A percentile compares a stretch with the other conserved stretches of the same genome.
Conservation (phyloP, 2,329 filamentous ascomycete genomes). For the Gaeumannomyces sp. region DNA sequence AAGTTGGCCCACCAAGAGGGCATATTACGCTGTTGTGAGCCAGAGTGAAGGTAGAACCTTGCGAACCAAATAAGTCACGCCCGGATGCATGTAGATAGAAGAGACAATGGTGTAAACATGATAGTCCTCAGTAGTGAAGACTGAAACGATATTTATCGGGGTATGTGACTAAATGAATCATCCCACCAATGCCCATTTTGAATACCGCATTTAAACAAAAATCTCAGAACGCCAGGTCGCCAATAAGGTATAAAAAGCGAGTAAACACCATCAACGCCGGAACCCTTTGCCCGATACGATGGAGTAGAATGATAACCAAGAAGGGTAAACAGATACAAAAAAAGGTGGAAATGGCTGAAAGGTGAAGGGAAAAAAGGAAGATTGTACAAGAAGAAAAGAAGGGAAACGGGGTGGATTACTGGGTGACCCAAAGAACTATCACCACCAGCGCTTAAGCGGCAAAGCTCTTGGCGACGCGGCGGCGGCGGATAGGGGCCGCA, state of each 20-base stretch:
- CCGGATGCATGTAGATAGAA: neutral
- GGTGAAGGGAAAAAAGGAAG: neutral
- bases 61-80: rapidly evolving
- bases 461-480: neutral
- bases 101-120: neutral
- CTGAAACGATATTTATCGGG: neutral
- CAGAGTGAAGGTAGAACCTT: no score
- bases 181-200: neutral
- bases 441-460: neutral
- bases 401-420: neutral
- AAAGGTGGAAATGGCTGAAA: neutral
- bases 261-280: neutral
- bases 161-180: neutral
- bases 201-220: neutral
- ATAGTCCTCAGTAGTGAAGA: neutral
- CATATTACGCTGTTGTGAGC: no score
- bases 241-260: neutral
- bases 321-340: neutral
- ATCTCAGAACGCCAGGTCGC: neutral
- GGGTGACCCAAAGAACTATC: neutral
- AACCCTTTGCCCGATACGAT: no score
- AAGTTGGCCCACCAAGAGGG: no score
- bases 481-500: no score
- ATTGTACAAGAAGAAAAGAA: neutral
- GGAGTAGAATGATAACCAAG: neutral